These are phyloP conservation scores for Gossypium schwendimanii DNA, from an alignment of 441 rosid species.

Conservation along the genomic window DNA sequence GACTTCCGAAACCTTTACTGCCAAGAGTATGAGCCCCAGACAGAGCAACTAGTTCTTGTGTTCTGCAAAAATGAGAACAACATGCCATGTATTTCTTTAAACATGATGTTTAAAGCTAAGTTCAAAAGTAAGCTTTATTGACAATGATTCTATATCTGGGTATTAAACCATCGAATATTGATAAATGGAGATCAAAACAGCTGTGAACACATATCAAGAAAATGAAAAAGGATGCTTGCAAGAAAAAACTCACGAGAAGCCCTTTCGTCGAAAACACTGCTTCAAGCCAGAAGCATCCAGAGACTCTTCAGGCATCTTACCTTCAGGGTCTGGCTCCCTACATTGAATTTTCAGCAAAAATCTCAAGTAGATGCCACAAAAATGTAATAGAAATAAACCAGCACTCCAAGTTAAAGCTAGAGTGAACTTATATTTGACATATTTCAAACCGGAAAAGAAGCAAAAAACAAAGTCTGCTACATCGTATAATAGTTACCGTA, in stretches of 20 bases:
- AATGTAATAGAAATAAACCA: not conserved
- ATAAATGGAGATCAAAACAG: not conserved
- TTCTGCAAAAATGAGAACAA: conserved; percentile 28
- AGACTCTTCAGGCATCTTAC: conserved; percentile 70
- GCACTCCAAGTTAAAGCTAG: not conserved
- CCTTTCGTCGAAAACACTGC: conserved; percentile 68
- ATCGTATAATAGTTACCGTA: not conserved
- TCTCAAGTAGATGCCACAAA: not conserved
- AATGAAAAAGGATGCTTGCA: not conserved
- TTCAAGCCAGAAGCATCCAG: conserved; percentile 60
- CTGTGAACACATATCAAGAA: not conserved
- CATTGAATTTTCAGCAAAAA: conserved; percentile 4
- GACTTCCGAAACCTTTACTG: conserved; percentile 80
- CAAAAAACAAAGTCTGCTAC: not conserved
- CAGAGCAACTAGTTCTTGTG: conserved; percentile 69
- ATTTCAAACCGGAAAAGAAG: not conserved
- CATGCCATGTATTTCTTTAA: not conserved
- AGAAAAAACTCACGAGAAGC: conserved; percentile 64
- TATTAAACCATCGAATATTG: not conserved
- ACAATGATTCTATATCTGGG: not conserved
- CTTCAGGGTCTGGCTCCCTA: conserved; percentile 81
- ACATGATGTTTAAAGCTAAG: not conserved
- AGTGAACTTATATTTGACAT: not conserved
- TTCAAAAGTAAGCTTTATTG: not conserved
- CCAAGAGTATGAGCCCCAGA: conserved; percentile 92